Evolutionary conservation across 2,329 filamentous ascomycete genomes (phyloP).

Genomic region (Exophiala sp.): DNA sequence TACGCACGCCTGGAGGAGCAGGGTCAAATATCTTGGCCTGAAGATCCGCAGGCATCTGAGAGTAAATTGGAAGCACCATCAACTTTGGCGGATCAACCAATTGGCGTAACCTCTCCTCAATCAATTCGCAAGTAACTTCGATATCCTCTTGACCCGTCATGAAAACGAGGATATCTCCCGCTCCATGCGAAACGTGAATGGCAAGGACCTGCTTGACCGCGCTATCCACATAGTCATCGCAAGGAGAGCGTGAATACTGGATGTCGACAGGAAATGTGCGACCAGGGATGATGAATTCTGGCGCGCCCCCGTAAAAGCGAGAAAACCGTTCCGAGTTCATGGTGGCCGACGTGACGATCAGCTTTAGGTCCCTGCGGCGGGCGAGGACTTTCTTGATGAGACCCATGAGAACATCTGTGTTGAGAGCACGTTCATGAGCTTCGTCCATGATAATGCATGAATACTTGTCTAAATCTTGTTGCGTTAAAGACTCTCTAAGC

Average conservation of each 20-base stretch:
- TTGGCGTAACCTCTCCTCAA: constrained; percentile 80
- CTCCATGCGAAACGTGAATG: constrained; percentile 91
- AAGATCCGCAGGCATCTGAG: constrained; percentile 97
- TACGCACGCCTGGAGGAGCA: constrained; percentile 83
- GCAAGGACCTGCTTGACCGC: constrained; percentile 93
- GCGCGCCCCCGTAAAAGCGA: constrained; percentile 91
- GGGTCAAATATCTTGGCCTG: constrained; percentile 97
- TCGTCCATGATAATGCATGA: constrained; percentile 99
- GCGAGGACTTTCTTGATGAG: constrained; percentile 96
- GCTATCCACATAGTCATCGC: constrained; percentile 96
- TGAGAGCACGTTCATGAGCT: constrained; percentile 91
- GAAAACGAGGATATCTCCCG: constrained; percentile 93
- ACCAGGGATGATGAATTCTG: constrained; percentile 93
- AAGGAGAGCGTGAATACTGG: constrained; percentile 89
- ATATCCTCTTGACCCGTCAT: constrained; percentile 99
- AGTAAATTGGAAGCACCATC: constrained; percentile 95
- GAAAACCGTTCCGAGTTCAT: constrained; percentile 98
- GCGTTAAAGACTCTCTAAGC: constrained; percentile 85
- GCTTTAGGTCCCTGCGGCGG: constrained; percentile 81
- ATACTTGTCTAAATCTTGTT: constrained; percentile 90
- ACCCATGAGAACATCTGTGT: constrained; percentile 96
- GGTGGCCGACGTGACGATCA: constrained; percentile 96
- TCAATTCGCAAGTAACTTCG: constrained; percentile 88
- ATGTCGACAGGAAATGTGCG: constrained; percentile 96
- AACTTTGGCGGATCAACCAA: constrained; percentile 94